Evolutionary conservation across 169 alveolate genomes (phyloP).

Genomic region (Plasmodium fragile): DNA sequence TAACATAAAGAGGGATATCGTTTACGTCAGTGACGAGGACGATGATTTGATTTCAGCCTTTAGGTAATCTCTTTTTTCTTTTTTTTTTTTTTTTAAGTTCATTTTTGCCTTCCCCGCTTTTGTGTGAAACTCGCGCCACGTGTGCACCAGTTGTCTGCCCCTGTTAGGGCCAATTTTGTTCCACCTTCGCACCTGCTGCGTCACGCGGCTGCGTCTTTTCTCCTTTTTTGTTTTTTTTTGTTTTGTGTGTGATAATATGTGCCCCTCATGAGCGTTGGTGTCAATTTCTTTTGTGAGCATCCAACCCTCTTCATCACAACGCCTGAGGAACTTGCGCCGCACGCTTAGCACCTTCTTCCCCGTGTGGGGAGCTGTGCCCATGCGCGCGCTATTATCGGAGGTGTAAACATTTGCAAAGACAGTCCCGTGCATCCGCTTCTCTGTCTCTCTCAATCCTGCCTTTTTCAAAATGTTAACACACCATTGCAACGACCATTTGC

Average conservation of each 20-base stretch:
- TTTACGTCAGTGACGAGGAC: conserved; percentile 68
- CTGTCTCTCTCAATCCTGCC: background rate
- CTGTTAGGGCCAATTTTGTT: background rate
- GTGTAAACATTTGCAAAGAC: background rate
- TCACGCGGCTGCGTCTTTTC: background rate
- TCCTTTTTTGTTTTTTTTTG: background rate
- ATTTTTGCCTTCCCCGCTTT: background rate
- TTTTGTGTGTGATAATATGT: background rate
- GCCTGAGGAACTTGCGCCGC: background rate
- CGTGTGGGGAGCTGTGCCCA: background rate
- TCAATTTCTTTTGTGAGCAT: background rate
- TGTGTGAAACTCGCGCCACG: background rate
- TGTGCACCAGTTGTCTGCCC: background rate
- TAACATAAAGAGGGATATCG: conserved; percentile 30
- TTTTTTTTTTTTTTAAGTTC: conserved; percentile 9
- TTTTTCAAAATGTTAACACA: background rate
- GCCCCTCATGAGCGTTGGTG: background rate
- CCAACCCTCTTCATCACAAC: background rate
- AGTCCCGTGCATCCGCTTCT: background rate
- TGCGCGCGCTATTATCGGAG: background rate
- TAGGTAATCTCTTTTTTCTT: conserved; percentile 29
- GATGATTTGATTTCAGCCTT: conserved; percentile 72
- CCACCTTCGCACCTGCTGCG: background rate
- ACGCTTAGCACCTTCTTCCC: too few relatives aligned
- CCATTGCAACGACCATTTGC: background rate